phyloP scores from a whole-genome alignment of 345 rosid species.

The Hirschfeldia incana region DNA sequence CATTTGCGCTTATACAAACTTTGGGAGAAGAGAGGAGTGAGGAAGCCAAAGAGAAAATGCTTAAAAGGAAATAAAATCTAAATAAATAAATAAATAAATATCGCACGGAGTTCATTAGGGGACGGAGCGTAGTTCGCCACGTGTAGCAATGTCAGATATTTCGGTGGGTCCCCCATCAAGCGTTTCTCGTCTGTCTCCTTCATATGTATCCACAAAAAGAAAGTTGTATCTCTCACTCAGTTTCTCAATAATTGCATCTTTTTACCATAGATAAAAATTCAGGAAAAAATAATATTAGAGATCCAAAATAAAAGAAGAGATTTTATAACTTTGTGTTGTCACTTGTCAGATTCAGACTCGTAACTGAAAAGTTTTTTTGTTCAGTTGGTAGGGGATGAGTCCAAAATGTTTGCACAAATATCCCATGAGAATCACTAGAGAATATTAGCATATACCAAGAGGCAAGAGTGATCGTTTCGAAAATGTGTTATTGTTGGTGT shows the following conservation, averaged over 20 bases:
- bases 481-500: not conserved
- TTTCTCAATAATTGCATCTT: constrained; percentile 22
- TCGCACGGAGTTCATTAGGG: constrained; percentile 28
- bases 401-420: constrained; percentile 8
- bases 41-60: constrained; percentile 9
- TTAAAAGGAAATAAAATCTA: constrained; percentile 17
- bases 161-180: constrained; percentile 42
- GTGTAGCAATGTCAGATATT: constrained; percentile 46
- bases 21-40: constrained; percentile 11
- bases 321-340: not conserved
- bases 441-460: constrained; percentile 26
- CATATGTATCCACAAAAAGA: not conserved
- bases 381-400: not conserved
- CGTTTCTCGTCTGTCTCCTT: constrained; percentile 20
- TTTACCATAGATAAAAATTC: not conserved
- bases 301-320: not conserved
- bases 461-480: not conserved
- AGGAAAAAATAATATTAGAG: not conserved
- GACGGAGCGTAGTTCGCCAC: constrained; percentile 41
- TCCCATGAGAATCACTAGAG: constrained; percentile 8
- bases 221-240: not conserved
- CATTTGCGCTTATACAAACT: constrained; percentile 38
- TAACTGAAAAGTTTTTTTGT: not conserved
- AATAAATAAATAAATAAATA: not conserved
- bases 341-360: not conserved